Evolutionary conservation across 1,284 basidiomycete species (phyloP).

Genomic region (Leccinum laetum): DNA sequence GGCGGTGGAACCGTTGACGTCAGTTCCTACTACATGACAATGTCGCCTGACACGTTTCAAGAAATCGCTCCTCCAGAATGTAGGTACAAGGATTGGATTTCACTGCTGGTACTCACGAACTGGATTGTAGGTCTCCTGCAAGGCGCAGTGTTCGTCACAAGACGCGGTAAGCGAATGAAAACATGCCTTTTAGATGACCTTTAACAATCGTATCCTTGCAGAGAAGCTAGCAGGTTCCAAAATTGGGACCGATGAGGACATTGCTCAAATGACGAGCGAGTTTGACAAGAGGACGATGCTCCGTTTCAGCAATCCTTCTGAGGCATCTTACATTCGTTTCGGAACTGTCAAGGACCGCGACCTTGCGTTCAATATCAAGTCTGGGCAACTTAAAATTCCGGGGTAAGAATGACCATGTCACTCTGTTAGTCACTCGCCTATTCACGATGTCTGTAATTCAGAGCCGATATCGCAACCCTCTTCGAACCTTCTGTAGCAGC

Average conservation of each 20-base stretch:
- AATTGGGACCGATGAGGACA: constrained; percentile 34
- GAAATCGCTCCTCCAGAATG: constrained; percentile 36
- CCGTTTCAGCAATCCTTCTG: constrained; percentile 36
- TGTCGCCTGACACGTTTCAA: constrained; percentile 20
- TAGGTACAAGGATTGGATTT: constrained; percentile 12
- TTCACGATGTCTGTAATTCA: constrained; percentile 21
- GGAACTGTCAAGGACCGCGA: constrained; percentile 40
- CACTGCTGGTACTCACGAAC: constrained; percentile 6
- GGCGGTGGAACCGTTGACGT: constrained; percentile 50
- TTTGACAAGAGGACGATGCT: constrained; percentile 45
- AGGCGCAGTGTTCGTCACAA: constrained; percentile 35
- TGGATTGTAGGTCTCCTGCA: constrained; percentile 31
- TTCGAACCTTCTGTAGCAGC: constrained; percentile 40
- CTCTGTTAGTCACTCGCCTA: constrained; percentile 17
- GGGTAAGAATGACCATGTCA: no score
- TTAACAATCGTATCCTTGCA: constrained; percentile 15
- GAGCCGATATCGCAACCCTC: constrained; percentile 36
- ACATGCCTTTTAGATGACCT: not conserved
- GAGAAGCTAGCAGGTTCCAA: constrained; percentile 35
- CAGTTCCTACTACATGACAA: constrained; percentile 33
- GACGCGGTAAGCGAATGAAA: constrained; percentile 29
- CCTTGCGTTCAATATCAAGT: constrained; percentile 35
- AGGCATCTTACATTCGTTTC: constrained; percentile 42
- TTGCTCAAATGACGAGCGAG: constrained; percentile 35
- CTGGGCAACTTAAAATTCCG: constrained; percentile 39